Conservation (phyloP, 2,329 filamentous ascomycete genomes). For the Microdochium trichocladiopsis region DNA sequence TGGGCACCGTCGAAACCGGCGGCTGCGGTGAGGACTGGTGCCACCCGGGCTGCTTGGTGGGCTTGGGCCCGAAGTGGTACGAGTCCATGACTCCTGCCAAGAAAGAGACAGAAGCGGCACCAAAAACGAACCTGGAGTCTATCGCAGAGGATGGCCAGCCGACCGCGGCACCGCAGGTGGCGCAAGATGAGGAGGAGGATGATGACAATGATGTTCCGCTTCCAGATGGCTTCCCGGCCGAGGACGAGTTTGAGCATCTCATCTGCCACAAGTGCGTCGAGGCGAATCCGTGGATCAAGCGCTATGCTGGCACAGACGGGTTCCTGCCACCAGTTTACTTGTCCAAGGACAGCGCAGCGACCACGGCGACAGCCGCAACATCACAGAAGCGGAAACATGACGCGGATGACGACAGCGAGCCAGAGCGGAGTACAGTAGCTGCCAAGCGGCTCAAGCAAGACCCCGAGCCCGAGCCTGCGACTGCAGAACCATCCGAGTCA, state of each 20-base stretch:
- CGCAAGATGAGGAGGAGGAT: conserved; percentile 24
- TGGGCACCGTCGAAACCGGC: conserved; percentile 72
- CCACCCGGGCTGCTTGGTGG: conserved; percentile 87
- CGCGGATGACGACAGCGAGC: conserved; percentile 34
- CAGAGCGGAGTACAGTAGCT: conserved; percentile 21
- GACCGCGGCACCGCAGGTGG: conserved; percentile 9
- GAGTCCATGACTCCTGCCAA: conserved; percentile 39
- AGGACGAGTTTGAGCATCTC: conserved; percentile 84
- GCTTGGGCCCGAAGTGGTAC: conserved; percentile 67
- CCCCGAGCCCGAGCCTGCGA: conserved; percentile 7
- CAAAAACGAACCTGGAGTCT: conserved; percentile 27
- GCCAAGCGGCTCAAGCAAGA: conserved; percentile 48
- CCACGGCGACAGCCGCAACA: neutral
- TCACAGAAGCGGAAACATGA: conserved; percentile 62
- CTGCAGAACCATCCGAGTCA: conserved; percentile 9
- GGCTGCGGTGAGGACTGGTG: conserved; percentile 98
- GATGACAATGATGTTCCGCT: conserved; percentile 59
- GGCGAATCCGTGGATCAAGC: conserved; percentile 84
- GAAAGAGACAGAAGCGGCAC: conserved; percentile 6
- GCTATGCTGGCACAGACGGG: conserved; percentile 71
- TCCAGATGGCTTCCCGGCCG: conserved; percentile 79
- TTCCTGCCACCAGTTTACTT: conserved; percentile 70
- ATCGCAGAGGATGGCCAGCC: conserved; percentile 39
- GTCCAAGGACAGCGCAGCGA: conserved; percentile 13
- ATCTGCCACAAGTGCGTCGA: conserved; percentile 93